A percentile compares a stretch with the other conserved stretches of the same genome.
phyloP scores from a whole-genome alignment of 2,329 filamentous ascomycete genomes.

The Botrytis aclada region DNA sequence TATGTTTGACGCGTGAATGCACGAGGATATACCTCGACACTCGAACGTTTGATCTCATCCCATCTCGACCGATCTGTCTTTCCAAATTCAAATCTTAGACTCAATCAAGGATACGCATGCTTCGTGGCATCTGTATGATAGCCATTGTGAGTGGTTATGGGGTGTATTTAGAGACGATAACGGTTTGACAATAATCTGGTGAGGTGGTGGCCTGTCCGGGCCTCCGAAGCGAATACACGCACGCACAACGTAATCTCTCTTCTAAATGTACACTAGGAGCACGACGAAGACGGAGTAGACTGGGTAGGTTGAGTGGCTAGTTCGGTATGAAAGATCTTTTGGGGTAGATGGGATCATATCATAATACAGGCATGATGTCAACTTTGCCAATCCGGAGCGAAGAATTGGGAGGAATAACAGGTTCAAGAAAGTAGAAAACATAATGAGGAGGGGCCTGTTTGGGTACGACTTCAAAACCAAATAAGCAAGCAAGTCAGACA shows the following conservation, averaged over 20 bases:
- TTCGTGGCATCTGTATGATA: neutral
- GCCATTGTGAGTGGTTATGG: neutral
- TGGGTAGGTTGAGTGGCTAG: neutral
- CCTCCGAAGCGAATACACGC: neutral
- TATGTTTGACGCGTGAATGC: conserved; percentile 5
- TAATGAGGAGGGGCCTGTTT: neutral
- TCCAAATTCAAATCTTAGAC: neutral
- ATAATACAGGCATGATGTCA: neutral
- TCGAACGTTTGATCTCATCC: conserved; percentile 8
- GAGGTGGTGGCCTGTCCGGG: neutral
- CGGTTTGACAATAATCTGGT: conserved; percentile 7
- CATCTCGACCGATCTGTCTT: neutral
- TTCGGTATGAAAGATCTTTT: neutral
- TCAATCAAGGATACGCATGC: neutral
- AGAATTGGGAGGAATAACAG: neutral
- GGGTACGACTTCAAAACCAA: conserved; percentile 1
- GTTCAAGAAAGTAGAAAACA: neutral
- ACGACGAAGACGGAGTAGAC: neutral
- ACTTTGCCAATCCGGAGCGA: neutral
- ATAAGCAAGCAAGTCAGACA: neutral
- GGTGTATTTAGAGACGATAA: conserved; percentile 4
- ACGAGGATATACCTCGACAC: neutral
- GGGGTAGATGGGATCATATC: neutral
- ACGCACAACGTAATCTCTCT: neutral
- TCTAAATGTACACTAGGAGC: neutral